Evolutionary conservation across 441 rosid species (phyloP).

Genomic region (Bocquillonia castaneifolia): DNA sequence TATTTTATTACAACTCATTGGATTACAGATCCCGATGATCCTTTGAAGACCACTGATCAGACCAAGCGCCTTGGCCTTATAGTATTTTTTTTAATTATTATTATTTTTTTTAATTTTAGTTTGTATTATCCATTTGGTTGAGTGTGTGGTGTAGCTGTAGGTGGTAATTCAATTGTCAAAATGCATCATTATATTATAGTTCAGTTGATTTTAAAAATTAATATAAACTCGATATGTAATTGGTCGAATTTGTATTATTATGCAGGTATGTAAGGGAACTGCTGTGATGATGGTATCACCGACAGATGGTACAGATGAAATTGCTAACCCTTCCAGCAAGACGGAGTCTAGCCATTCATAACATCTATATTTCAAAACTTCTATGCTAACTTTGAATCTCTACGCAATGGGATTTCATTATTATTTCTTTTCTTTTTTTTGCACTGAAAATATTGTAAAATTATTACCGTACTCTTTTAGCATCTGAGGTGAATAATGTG

Average conservation of each 20-base stretch:
- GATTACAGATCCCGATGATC: slow-evolving; percentile 77
- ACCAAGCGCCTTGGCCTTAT: slow-evolving; percentile 84
- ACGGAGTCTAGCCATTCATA: slow-evolving; percentile 78
- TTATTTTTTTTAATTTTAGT: background rate
- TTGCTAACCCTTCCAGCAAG: slow-evolving; percentile 92
- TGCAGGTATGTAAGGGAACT: slow-evolving; percentile 86
- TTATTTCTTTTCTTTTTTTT: too few relatives aligned
- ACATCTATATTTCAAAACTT: background rate
- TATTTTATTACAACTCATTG: too few relatives aligned
- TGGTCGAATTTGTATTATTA: background rate
- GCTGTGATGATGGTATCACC: slow-evolving; percentile 95
- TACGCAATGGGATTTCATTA: too few relatives aligned
- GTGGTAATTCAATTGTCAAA: too few relatives aligned
- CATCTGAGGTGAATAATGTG: too few relatives aligned
- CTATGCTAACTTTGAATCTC: slow-evolving; percentile 14
- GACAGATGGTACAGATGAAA: slow-evolving; percentile 94
- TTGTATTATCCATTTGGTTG: too few relatives aligned
- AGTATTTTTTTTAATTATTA: slow-evolving; percentile 40
- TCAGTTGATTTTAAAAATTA: too few relatives aligned
- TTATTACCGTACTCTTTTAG: too few relatives aligned
- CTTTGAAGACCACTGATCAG: slow-evolving; percentile 89
- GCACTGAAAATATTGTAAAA: too few relatives aligned
- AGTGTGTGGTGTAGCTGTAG: too few relatives aligned
- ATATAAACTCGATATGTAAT: too few relatives aligned
- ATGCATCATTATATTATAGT: too few relatives aligned